Evolutionary conservation across 2,329 filamentous ascomycete genomes (phyloP), one percentile per base, ranked within the genome.

Genomic region (Talaromyces pinophilus): DNA sequence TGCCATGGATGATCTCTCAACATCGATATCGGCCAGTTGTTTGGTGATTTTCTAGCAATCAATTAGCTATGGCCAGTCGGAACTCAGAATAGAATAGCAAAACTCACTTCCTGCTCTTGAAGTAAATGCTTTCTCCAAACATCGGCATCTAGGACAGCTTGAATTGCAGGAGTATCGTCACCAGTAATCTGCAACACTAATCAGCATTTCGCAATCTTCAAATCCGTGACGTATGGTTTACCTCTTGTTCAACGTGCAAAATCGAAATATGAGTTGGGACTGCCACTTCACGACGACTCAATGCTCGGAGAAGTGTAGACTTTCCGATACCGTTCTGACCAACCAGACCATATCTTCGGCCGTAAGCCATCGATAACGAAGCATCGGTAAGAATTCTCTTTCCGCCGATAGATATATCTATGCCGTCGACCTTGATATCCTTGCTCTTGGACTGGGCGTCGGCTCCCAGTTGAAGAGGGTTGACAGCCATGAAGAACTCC

Each of bases 401-500:
- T 65, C 94, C 94, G 69, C 92, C 89, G 75, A 99, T 97, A 52
- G 92, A 91, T 64, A 99, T 91, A 79, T 99, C 95, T 76, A 97
- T 92, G 73, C 92, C 93, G 80, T 99, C 95, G 71, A 99, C 84
- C 83, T 98, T 99, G 85, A 99, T 93, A 77, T 99, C 95, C 85
- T 99, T 99, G 80, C 93, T 97, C 88, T 98, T 99, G 38, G 89
- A 86, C 67, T 89, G 79, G 65, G 86, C 79, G 70, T 85, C 88
- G 25, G 85, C 82, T 64, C 93, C 94, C 68, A 98, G 75, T 77
- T 98, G 94, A 69, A 99, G 86, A 68, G 95, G 95, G 79, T 99
- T 99, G 83, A 99, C 95, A 63, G 92, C 90, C 95, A 99, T 98
- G 86, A 96, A 99, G 82, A 99, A 98, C 78, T 99, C 95, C 81